A percentile compares a stretch with the other conserved stretches of the same genome.
Evolutionary conservation across 257 asterid species (phyloP).

Genomic region (Solanum boliviense): DNA sequence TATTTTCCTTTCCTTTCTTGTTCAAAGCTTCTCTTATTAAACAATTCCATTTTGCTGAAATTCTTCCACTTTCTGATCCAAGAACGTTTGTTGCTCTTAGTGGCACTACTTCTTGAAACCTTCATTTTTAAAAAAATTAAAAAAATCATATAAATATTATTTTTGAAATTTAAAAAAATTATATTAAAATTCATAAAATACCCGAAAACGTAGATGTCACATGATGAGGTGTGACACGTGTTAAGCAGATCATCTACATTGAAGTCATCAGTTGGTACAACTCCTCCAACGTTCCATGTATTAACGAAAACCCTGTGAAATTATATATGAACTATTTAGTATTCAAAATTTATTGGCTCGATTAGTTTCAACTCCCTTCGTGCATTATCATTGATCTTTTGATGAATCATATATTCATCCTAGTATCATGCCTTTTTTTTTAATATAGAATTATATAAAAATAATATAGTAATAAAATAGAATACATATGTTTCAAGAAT

Average conservation of each 20-base stretch:
- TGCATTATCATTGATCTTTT: not conserved
- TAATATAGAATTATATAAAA: not conserved
- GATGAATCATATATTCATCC: not conserved
- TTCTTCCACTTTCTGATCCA: slow-evolving; percentile 30
- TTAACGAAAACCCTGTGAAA: slow-evolving; percentile 26
- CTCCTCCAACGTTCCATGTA: slow-evolving; percentile 43
- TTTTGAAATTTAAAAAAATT: not conserved
- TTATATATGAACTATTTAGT: not conserved
- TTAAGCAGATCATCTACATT: slow-evolving; percentile 23
- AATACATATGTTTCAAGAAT: not conserved
- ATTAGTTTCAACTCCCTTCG: not conserved
- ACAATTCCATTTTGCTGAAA: slow-evolving; percentile 40
- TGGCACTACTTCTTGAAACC: slow-evolving; percentile 73
- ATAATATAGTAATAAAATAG: not conserved
- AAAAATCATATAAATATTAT: not conserved
- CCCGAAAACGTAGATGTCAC: slow-evolving; percentile 34
- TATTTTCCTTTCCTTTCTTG: slow-evolving; percentile 10
- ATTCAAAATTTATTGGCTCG: not conserved
- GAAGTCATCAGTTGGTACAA: slow-evolving; percentile 25
- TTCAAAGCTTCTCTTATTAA: slow-evolving; percentile 30
- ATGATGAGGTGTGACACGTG: slow-evolving; percentile 8
- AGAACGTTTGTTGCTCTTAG: slow-evolving; percentile 35
- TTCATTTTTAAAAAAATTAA: not conserved
- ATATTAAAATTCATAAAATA: not conserved
- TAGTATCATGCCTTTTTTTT: not conserved